Conservation (phyloP, 2,329 filamentous ascomycete species). For the Colletotrichum eleusines region DNA sequence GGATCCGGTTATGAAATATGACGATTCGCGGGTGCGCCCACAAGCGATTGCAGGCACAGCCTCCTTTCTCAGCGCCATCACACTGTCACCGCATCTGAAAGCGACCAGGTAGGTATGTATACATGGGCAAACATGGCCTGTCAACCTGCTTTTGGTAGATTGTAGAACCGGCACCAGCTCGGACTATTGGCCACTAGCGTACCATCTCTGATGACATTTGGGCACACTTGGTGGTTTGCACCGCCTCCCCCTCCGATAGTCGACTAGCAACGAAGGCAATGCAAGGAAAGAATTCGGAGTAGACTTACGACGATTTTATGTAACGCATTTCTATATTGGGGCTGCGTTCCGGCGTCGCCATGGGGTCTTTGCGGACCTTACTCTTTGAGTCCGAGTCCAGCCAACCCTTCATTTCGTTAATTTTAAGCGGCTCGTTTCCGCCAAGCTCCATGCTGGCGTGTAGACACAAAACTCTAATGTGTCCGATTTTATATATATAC, state of each 20-base stretch:
- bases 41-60: too few relatives aligned
- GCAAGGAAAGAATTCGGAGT: background rate
- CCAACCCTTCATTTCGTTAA: background rate
- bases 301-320: background rate
- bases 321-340: background rate
- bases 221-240: background rate
- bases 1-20: background rate
- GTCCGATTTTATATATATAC: too few relatives aligned
- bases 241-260: background rate
- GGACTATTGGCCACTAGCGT: background rate
- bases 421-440: too few relatives aligned
- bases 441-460: too few relatives aligned
- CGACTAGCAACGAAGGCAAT: background rate
- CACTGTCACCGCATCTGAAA: too few relatives aligned
- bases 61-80: background rate
- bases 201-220: background rate
- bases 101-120: too few relatives aligned
- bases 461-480: too few relatives aligned
- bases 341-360: background rate
- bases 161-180: background rate
- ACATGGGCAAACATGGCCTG: background rate
- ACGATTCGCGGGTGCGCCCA: background rate
- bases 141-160: background rate
- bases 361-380: background rate
- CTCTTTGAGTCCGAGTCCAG: background rate